These are phyloP conservation scores for Scortechinia acanthostroma DNA, from an alignment of 2,329 filamentous ascomycete species.

Conservation along the genomic window DNA sequence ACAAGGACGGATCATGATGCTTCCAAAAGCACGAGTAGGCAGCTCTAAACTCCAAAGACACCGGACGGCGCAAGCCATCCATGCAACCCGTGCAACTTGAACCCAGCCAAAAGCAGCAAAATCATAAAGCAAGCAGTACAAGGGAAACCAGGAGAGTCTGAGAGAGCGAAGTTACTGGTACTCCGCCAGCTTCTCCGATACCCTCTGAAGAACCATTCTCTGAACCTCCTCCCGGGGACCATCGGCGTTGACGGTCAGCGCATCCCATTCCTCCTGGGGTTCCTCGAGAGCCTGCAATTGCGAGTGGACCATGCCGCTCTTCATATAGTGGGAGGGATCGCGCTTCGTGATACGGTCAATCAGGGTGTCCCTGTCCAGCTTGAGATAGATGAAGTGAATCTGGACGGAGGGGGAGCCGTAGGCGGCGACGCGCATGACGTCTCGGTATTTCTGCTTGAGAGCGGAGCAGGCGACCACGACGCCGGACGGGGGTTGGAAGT, in stretches of 20 bases:
- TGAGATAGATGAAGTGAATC: constrained; percentile 62
- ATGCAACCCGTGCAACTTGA: too few relatives aligned
- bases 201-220: not conserved
- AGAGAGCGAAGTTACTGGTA: not conserved
- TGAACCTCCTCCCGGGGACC: not conserved
- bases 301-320: constrained; percentile 61
- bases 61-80: not conserved
- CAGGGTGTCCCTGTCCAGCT: constrained; percentile 45
- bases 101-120: too few relatives aligned
- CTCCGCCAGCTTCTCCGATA: not conserved
- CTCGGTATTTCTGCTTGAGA: constrained; percentile 64
- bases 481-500: constrained; percentile 10
- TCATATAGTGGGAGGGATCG: constrained; percentile 64
- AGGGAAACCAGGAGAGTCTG: not conserved
- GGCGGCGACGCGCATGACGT: constrained; percentile 44
- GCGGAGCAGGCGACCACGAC: constrained; percentile 61
- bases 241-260: not conserved
- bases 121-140: too few relatives aligned
- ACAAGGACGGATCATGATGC: too few relatives aligned
- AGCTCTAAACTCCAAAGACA: not conserved
- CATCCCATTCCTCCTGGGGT: constrained; percentile 21
- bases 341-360: constrained; percentile 50
- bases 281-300: constrained; percentile 60
- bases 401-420: constrained; percentile 38
- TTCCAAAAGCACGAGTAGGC: not conserved